Evolutionary conservation across 495 filamentous ascomycete species (phyloP), one percentile per base, ranked within the genome.

Genomic region (Neurospora sp.): DNA sequence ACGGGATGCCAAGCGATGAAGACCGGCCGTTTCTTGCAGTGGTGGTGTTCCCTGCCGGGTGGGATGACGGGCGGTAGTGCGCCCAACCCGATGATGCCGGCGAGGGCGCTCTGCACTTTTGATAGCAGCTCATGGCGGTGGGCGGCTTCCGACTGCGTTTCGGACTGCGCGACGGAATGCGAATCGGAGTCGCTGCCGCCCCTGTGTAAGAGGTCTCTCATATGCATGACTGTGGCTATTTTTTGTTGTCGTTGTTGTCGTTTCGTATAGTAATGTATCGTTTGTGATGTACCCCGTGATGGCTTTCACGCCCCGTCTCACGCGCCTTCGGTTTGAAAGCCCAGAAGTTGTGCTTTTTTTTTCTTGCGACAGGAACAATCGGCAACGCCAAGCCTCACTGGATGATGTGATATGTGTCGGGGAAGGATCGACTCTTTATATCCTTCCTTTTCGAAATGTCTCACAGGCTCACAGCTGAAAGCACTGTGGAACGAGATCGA

Each of bases 1-100:
- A 86, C 84, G 2, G 85, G 84, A 73, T 86, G 85, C 85, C 85
- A 86, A 3, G 84, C 85, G 72, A 86, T 82, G 20, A 79, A 73
- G 31, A 86, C 84, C 1, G 54, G 54, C 35, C 54, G 54, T 4
- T 66, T 66, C 8, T 37, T 66, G 54, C 54, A 66, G 31, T 66
- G 54, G 14, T 37, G 54, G 31, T 66, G 54, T 66, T 66, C 54
- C 18, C 27, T 8, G 23, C 54, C 54, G 12, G 54, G 54, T 7
- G 27, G 54, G 6, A 66, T 66, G 27, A 66, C 18, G 14, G 54
- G 9, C 27, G 54, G 54, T 66, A 66, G 10, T 18, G 54, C 54
- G 54, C 54, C 54, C 54, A 66, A 35, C 2, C 54, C 54, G 54
- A 66, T 66, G 54, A 66, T 66, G 54, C 31, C 27, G 27, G 54